A percentile compares a stretch with the other conserved stretches of the same genome.
Conservation (phyloP, 202 grass and related monocot species). For the Dendrocalamus latiflorus region DNA sequence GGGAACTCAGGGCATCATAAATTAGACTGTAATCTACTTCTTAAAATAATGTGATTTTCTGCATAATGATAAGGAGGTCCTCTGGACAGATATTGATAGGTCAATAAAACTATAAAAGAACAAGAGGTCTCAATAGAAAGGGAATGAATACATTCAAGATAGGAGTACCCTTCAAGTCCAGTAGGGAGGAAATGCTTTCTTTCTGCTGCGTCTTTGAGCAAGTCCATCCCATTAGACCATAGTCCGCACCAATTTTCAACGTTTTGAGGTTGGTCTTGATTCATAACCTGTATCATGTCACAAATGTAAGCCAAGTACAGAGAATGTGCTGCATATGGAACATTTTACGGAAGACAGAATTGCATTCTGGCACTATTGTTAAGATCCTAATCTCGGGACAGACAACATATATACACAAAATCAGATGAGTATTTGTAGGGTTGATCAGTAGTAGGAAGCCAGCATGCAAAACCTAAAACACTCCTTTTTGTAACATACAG, state of each 20-base stretch:
- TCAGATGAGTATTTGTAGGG: not conserved
- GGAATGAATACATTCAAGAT: conserved; percentile 35
- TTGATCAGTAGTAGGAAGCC: not conserved
- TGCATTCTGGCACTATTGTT: not conserved
- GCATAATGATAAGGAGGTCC: not conserved
- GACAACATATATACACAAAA: not conserved
- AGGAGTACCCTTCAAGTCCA: conserved; percentile 65
- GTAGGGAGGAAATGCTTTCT: conserved; percentile 58
- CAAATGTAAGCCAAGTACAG: not conserved
- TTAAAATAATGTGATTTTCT: not conserved
- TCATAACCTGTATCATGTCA: not conserved
- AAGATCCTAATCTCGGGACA: not conserved
- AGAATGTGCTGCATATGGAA: not conserved
- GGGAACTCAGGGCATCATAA: conserved; percentile 13
- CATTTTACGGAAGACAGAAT: not conserved
- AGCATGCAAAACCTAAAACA: not conserved
- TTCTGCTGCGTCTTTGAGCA: conserved; percentile 46
- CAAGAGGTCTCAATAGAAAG: conserved; percentile 2
- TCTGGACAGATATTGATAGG: not conserved
- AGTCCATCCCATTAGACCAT: conserved; percentile 47
- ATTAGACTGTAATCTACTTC: not conserved
- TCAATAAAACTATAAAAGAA: not conserved
- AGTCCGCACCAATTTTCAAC: not conserved
- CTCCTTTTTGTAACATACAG: not conserved
- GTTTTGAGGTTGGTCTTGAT: not conserved